These are phyloP conservation scores for Mucor piriformis DNA, from an alignment of 371 early-diverging fungal genomes.

Conservation along the genomic window DNA sequence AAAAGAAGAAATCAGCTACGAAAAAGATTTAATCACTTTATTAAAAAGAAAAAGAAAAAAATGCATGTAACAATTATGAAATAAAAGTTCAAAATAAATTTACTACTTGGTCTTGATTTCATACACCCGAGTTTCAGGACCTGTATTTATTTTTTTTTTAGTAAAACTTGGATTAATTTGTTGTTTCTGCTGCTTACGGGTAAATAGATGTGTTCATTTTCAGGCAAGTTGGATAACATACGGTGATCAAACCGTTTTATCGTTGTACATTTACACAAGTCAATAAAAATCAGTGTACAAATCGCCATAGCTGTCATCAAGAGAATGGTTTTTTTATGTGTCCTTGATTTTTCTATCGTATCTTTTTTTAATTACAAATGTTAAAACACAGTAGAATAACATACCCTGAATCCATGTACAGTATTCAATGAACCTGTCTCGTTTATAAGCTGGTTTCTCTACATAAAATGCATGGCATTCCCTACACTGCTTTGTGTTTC, in stretches of 20 bases:
- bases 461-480: not conserved
- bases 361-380: no score
- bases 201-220: slow-evolving; percentile 1
- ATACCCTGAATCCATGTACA: not conserved
- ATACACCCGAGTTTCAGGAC: not conserved
- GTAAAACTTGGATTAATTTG: no score
- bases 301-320: no score
- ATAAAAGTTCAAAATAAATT: not conserved
- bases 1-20: not conserved
- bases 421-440: not conserved
- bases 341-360: not conserved
- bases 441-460: not conserved
- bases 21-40: not conserved
- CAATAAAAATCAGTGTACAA: not conserved
- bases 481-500: not conserved
- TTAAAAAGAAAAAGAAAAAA: not conserved
- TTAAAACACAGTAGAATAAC: no score
- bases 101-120: not conserved
- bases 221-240: not conserved
- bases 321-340: not conserved
- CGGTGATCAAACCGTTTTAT: not conserved
- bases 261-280: not conserved
- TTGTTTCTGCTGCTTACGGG: not conserved
- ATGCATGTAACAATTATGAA: not conserved
- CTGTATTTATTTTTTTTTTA: not conserved